phyloP scores from a whole-genome alignment of 352 stramenopile genomes.

The Phytophthora agathidicida region DNA sequence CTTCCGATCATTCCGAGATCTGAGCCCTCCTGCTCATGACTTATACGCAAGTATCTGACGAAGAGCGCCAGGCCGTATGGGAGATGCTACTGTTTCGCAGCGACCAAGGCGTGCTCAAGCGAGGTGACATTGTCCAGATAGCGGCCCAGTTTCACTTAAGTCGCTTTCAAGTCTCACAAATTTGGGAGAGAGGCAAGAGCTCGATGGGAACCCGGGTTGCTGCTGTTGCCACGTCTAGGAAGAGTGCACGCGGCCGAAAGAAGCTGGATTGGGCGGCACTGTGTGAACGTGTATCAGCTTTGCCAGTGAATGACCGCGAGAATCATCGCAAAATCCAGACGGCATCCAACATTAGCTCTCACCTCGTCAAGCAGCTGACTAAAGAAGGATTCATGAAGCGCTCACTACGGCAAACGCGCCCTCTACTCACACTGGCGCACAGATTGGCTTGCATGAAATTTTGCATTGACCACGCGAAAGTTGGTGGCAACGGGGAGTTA shows the following conservation, averaged over 20 bases:
- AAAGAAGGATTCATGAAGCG: conserved; percentile 14
- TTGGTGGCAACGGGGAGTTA: background rate
- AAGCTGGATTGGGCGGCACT: conserved; percentile 1
- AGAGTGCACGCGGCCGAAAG: background rate
- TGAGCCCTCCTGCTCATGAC: too few relatives aligned
- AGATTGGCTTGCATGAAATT: background rate
- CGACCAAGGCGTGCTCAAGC: background rate
- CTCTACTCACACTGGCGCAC: background rate
- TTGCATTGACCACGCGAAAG: background rate
- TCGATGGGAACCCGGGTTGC: background rate
- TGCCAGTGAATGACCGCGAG: background rate
- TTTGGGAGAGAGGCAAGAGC: background rate
- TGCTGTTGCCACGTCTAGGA: background rate
- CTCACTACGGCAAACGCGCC: background rate
- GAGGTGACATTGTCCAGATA: background rate
- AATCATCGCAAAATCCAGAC: background rate
- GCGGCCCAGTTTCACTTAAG: background rate
- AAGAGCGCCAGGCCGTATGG: too few relatives aligned
- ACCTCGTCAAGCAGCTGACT: conserved; percentile 1
- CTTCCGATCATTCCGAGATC: too few relatives aligned
- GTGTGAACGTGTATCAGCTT: background rate
- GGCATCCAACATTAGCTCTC: background rate
- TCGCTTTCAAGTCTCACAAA: background rate
- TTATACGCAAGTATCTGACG: too few relatives aligned
- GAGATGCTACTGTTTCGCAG: too few relatives aligned